Percentiles rank a stretch among this genome's conserved stretches.
Conservation (phyloP, 1,284 basidiomycete genomes). For the Kalmanozyma brasiliensis region DNA sequence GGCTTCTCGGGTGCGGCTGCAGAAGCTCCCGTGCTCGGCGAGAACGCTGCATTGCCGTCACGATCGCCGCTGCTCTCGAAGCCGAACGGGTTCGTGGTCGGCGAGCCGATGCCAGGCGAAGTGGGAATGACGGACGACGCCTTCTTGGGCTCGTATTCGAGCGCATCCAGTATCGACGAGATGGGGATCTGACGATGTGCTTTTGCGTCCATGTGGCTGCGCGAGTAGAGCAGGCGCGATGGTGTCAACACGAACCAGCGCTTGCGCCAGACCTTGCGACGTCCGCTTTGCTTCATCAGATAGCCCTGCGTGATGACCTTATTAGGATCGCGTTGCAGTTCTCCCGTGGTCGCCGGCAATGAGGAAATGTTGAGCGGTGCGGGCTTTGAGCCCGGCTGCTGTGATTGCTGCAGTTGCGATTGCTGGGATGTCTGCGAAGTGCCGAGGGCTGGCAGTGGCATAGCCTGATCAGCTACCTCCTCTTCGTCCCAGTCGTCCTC, state of each 20-base stretch:
- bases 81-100: constrained; percentile 37
- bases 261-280: constrained; percentile 94
- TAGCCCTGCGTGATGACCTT: constrained; percentile 76
- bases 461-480: constrained; percentile 58
- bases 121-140: constrained; percentile 45
- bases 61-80: constrained; percentile 19
- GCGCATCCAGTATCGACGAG: constrained; percentile 85
- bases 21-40: constrained; percentile 9
- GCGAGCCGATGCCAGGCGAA: constrained; percentile 38
- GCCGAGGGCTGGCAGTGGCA: constrained; percentile 53
- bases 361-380: constrained; percentile 17
- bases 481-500: constrained; percentile 63
- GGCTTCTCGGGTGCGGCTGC: constrained; percentile 21
- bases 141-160: constrained; percentile 76
- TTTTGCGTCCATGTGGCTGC: constrained; percentile 75
- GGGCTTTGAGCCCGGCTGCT: constrained; percentile 17
- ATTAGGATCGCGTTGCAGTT: constrained; percentile 55
- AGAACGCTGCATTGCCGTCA: constrained; percentile 12
- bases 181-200: constrained; percentile 87
- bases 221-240: constrained; percentile 66
- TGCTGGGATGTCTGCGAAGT: constrained; percentile 22
- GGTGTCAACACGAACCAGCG: constrained; percentile 70
- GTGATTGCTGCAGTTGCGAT: background rate
- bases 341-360: constrained; percentile 15
- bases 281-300: constrained; percentile 94